A percentile compares a stretch with the other conserved stretches of the same genome.
phyloP scores from a whole-genome alignment of 306 rosid species.

The Pterocarpus macrocarpus region DNA sequence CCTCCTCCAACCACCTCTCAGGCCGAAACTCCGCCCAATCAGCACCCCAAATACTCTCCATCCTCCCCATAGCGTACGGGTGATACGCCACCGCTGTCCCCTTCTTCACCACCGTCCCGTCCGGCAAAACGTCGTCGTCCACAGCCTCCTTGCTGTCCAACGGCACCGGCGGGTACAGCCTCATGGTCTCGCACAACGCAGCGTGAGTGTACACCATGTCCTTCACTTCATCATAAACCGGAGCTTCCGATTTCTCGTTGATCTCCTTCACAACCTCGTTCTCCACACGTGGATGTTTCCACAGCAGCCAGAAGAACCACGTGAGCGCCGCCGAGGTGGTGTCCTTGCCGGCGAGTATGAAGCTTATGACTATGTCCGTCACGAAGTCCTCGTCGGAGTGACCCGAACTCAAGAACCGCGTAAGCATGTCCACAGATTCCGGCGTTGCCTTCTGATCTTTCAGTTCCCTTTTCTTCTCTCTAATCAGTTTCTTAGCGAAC shows the following conservation, averaged over 20 bases:
- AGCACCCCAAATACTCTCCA: slow-evolving; percentile 65
- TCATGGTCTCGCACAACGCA: slow-evolving; percentile 74
- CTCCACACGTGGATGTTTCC: slow-evolving; percentile 56
- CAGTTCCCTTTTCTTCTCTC: slow-evolving; percentile 64
- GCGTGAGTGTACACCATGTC: slow-evolving; percentile 75
- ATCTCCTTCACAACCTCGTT: slow-evolving; percentile 56
- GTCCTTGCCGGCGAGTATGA: slow-evolving; percentile 67
- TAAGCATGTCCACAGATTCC: slow-evolving; percentile 62
- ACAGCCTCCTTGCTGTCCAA: slow-evolving; percentile 48
- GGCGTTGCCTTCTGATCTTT: slow-evolving; percentile 42
- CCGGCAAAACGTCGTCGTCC: slow-evolving; percentile 65
- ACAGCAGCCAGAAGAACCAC: slow-evolving; percentile 71
- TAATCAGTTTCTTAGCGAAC: slow-evolving; percentile 52
- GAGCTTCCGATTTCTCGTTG: slow-evolving; percentile 1
- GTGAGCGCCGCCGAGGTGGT: slow-evolving; percentile 69
- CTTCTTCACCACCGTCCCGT: slow-evolving; percentile 68
- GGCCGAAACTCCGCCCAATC: slow-evolving; percentile 79
- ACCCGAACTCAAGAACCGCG: slow-evolving; percentile 67
- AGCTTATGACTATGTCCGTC: slow-evolving; percentile 67
- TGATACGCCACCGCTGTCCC: slow-evolving; percentile 65
- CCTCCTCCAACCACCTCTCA: slow-evolving; percentile 70
- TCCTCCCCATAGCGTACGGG: slow-evolving; percentile 76
- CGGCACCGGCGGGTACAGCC: slow-evolving; percentile 73
- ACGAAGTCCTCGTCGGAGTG: slow-evolving; percentile 61
- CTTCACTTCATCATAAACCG: slow-evolving; percentile 56